Conservation (phyloP, 495 filamentous ascomycete genomes). For the Sordaria brevicollis region DNA sequence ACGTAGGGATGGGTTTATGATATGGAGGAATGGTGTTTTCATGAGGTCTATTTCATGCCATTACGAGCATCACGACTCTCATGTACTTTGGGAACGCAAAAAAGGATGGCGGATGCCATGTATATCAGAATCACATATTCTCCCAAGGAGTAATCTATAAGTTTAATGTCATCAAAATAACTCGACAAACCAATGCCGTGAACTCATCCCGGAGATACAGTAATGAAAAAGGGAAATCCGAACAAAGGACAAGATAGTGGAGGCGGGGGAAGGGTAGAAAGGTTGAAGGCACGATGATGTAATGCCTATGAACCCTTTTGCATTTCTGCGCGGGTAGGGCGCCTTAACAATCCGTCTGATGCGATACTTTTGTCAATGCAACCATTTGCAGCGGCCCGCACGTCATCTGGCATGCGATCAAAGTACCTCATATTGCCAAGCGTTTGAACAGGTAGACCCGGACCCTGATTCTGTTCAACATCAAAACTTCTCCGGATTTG, state of each 20-base stretch:
- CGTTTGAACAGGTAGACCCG: not conserved
- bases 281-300: slow-evolving; percentile 2
- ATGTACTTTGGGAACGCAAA: not conserved
- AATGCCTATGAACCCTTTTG: not conserved
- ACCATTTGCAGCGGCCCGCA: not conserved
- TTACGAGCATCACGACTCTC: not conserved
- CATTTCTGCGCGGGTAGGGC: not conserved
- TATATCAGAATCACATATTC: not conserved
- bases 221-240: not conserved
- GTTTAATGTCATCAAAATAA: not conserved
- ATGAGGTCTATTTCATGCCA: not conserved
- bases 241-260: not conserved
- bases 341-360: not conserved
- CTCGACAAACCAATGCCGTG: not conserved
- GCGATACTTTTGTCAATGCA: not conserved
- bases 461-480: not conserved
- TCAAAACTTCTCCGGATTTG: not conserved
- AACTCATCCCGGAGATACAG: not conserved
- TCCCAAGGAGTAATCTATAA: not conserved
- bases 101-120: not conserved
- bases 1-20: not conserved
- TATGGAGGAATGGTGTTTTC: not conserved
- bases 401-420: not conserved
- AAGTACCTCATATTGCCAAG: not conserved
- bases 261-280: not conserved